Evolutionary conservation across 257 asterid species (phyloP).

Genomic region (Misopates orontium): DNA sequence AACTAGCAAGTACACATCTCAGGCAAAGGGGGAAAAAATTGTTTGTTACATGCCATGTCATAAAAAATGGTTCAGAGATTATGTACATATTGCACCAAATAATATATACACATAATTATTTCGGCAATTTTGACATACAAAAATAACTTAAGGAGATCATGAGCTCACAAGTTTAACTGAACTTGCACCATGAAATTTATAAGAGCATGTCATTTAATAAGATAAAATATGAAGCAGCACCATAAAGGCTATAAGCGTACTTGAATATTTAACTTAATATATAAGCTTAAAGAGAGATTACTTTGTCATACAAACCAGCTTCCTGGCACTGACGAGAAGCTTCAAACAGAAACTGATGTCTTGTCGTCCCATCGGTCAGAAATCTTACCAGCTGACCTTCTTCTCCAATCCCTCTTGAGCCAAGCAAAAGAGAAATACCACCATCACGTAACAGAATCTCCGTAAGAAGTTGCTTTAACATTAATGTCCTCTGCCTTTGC

Average conservation of each 20-base stretch:
- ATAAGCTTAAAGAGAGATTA: conserved; percentile 33
- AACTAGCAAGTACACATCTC: not conserved
- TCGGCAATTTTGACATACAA: not conserved
- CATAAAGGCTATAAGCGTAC: conserved; percentile 13
- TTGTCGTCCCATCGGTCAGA: conserved; percentile 62
- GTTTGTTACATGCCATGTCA: too few relatives aligned
- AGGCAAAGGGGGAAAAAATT: not conserved
- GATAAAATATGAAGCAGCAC: conserved; percentile 23
- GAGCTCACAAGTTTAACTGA: conserved; percentile 8
- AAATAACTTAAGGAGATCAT: conserved; percentile 1
- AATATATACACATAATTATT: not conserved
- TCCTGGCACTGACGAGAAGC: conserved; percentile 84
- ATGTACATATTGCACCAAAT: not conserved
- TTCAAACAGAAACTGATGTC: conserved; percentile 80
- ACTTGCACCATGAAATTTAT: not conserved
- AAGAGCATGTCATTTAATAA: conserved; percentile 11
- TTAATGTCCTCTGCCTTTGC: conserved; percentile 77
- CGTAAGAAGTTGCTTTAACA: conserved; percentile 81
- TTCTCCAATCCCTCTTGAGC: conserved; percentile 86
- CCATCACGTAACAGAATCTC: conserved; percentile 80
- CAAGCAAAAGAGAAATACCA: conserved; percentile 78
- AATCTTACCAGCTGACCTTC: conserved; percentile 87
- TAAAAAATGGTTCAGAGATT: conserved; percentile 12
- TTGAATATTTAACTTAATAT: conserved; percentile 2
- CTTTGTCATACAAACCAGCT: conserved; percentile 85